A percentile compares a stretch with the other conserved stretches of the same genome.
Evolutionary conservation across 192 early-diverging fungal genomes (phyloP).

Genomic region (Rhizophlyctis rosea): DNA sequence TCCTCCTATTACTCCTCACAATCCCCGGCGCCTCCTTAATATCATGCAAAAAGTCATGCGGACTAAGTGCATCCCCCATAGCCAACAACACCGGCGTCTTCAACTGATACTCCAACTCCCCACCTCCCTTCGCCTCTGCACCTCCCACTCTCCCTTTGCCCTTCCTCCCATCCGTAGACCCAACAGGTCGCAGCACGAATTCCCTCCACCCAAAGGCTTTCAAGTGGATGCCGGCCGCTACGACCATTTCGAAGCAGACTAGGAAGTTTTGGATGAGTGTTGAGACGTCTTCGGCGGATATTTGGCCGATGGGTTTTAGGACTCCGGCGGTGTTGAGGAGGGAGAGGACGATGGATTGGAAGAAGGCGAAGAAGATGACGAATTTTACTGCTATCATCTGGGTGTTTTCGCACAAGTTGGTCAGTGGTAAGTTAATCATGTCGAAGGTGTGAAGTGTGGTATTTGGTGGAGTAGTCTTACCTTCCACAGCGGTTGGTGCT

Average conservation of each 20-base stretch:
- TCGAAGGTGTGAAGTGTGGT: not conserved
- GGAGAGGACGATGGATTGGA: slow-evolving; percentile 57
- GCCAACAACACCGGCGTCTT: slow-evolving; percentile 21
- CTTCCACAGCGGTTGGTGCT: slow-evolving; percentile 49
- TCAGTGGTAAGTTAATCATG: too few species aligned
- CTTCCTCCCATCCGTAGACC: too few species aligned
- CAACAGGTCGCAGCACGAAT: slow-evolving; percentile 6
- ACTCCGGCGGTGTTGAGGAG: slow-evolving; percentile 52
- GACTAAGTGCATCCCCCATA: slow-evolving; percentile 24
- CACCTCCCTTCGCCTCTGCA: too few species aligned
- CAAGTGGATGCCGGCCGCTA: slow-evolving; percentile 56
- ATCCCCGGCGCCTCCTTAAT: slow-evolving; percentile 24
- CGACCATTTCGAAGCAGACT: slow-evolving; percentile 58
- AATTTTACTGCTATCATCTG: slow-evolving; percentile 43
- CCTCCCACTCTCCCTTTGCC: too few species aligned
- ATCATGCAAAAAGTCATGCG: slow-evolving; percentile 25
- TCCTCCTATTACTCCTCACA: slow-evolving; percentile 8
- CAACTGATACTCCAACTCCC: too few species aligned
- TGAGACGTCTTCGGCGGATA: slow-evolving; percentile 44
- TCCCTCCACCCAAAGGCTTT: slow-evolving; percentile 41
- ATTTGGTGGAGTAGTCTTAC: not conserved
- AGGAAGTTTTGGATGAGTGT: slow-evolving; percentile 51
- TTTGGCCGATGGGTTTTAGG: too few species aligned
- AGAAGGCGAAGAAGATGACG: slow-evolving; percentile 63
- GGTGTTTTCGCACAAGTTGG: too few species aligned